Conservation (phyloP, 805 yeast genomes). For the Ogataea salicorniae region DNA sequence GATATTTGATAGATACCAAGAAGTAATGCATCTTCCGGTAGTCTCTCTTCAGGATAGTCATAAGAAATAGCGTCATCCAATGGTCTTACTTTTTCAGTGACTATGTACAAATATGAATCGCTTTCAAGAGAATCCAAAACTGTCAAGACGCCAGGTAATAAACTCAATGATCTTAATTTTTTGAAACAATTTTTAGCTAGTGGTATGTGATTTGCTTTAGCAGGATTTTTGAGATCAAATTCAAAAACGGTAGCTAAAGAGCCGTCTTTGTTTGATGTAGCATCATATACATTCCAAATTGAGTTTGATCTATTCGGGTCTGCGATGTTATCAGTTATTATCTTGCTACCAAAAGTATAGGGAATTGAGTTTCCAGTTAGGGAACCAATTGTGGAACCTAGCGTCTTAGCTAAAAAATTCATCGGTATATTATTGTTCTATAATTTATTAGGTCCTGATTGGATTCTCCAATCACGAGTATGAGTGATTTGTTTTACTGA, state of each 20-base stretch:
- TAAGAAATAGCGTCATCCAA: slow-evolving; percentile 35
- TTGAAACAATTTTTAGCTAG: slow-evolving; percentile 41
- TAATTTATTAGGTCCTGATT: too few relatives aligned
- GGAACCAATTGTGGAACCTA: slow-evolving; percentile 48
- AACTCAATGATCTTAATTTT: slow-evolving; percentile 49
- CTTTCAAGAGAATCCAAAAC: slow-evolving; percentile 60
- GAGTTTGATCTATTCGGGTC: slow-evolving; percentile 29
- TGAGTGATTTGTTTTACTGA: too few relatives aligned
- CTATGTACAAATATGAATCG: slow-evolving; percentile 50
- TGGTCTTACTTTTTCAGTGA: slow-evolving; percentile 65
- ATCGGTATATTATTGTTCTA: slow-evolving; percentile 26
- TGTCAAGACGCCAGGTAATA: slow-evolving; percentile 62
- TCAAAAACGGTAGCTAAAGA: slow-evolving; percentile 60
- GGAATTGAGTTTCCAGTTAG: slow-evolving; percentile 57
- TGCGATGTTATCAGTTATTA: slow-evolving; percentile 19
- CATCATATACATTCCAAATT: slow-evolving; percentile 64
- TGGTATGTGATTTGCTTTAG: slow-evolving; percentile 25
- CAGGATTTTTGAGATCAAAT: slow-evolving; percentile 44
- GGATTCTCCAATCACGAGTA: background rate
- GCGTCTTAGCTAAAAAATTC: slow-evolving; percentile 67
- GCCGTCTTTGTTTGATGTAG: slow-evolving; percentile 48
- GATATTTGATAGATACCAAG: slow-evolving; percentile 56
- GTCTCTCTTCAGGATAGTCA: slow-evolving; percentile 20
- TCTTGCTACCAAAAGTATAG: slow-evolving; percentile 45
- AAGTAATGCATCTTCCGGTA: slow-evolving; percentile 31